Percentiles rank a stretch among this genome's conserved stretches.
phyloP scores from a whole-genome alignment of 78 protist genomes.

The Cavenderia fasciculata region DNA sequence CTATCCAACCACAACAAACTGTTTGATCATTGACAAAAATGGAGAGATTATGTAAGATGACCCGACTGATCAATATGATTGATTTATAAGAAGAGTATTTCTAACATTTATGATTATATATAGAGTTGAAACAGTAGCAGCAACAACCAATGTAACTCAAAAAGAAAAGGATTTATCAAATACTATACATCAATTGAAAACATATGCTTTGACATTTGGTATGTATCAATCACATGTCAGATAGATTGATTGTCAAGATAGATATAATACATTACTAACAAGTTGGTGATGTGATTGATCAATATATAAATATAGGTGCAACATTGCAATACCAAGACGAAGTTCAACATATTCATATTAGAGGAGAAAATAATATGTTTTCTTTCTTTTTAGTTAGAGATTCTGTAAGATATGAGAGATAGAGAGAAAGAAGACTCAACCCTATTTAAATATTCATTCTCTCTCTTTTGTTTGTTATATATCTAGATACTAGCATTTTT shows the following conservation, averaged over 20 bases:
- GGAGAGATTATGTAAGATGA: conserved; percentile 54
- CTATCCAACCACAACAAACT: conserved; percentile 41
- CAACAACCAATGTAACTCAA: not conserved
- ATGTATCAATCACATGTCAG: not conserved
- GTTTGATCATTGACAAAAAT: conserved; percentile 60
- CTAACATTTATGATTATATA: not conserved
- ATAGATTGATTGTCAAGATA: not conserved
- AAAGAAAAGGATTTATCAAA: conserved; percentile 70
- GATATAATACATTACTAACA: not conserved
- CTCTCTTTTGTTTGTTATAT: not conserved
- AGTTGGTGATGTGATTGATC: no score
- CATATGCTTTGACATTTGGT: conserved; percentile 65
- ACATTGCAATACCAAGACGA: conserved; percentile 68
- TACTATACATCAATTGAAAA: conserved; percentile 71
- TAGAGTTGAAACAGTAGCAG: conserved; percentile 63
- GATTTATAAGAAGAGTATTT: no score
- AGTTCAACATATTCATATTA: conserved; percentile 62
- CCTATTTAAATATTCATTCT: not conserved
- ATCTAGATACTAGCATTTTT: conserved; percentile 68
- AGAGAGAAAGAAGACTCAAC: not conserved
- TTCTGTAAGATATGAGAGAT: conserved; percentile 20
- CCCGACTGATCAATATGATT: no score
- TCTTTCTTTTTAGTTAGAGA: conserved; percentile 71
- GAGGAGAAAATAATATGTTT: conserved; percentile 70
- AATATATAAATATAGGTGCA: conserved; percentile 16